A percentile compares a stretch with the other conserved stretches of the same genome.
phyloP scores from a whole-genome alignment of 2,329 filamentous ascomycete genomes.

The Neofusicoccum ribis region DNA sequence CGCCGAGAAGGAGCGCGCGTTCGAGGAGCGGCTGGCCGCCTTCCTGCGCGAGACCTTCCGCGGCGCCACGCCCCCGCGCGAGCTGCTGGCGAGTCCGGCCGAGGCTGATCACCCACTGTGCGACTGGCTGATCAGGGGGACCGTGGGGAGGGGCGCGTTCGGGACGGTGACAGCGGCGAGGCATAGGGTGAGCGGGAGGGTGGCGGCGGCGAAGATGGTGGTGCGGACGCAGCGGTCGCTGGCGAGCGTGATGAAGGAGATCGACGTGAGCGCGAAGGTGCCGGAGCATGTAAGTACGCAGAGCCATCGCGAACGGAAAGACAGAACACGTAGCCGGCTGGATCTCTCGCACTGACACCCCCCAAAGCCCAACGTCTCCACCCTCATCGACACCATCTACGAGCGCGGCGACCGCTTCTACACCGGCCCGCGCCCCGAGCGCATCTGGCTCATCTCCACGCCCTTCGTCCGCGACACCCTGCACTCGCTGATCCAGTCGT shows the following conservation, averaged over 20 bases:
- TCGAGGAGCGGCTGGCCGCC: background rate
- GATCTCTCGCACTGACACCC: too few species aligned
- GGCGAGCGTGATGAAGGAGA: conserved; percentile 3
- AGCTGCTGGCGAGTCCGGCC: background rate
- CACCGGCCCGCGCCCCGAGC: background rate
- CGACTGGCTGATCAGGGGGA: conserved; percentile 2
- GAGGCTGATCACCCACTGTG: conserved; percentile 5
- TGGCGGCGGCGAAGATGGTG: conserved; percentile 13
- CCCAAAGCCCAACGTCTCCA: background rate
- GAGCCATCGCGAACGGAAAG: background rate
- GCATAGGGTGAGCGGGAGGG: background rate
- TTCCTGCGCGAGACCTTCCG: background rate
- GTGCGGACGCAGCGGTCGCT: background rate
- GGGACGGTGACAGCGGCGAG: conserved; percentile 8
- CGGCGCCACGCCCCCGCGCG: background rate
- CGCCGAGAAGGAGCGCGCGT: background rate
- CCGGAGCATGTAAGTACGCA: conserved; percentile 1
- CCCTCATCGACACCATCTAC: conserved; percentile 8
- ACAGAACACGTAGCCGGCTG: too few species aligned
- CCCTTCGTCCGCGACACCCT: conserved; percentile 8
- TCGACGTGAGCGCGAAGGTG: background rate
- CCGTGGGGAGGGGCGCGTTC: conserved; percentile 1
- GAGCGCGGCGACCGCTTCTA: conserved; percentile 9
- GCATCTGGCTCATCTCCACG: conserved; percentile 5
- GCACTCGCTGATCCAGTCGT: background rate